A percentile compares a stretch with the other conserved stretches of the same genome.
These are phyloP conservation scores for Plasmodium chabaudi DNA, from an alignment of 169 alveolate genomes.

Conservation along the genomic window DNA sequence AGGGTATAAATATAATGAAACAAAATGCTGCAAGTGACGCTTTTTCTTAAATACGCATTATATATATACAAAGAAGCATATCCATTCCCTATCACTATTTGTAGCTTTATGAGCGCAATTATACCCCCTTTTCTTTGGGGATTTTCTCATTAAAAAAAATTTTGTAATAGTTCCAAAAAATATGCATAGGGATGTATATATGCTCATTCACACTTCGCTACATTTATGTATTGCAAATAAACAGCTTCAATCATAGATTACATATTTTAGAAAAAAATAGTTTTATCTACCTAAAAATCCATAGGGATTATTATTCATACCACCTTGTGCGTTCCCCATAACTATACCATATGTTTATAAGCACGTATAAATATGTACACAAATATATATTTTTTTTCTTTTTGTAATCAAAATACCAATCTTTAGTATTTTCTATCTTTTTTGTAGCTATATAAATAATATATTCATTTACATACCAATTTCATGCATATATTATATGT, in stretches of 20 bases:
- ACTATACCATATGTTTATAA: background rate
- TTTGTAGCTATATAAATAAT: background rate
- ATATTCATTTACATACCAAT: background rate
- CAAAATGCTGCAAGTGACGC: too few species aligned
- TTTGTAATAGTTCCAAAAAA: too few species aligned
- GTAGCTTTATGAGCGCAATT: too few species aligned
- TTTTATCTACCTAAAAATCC: conserved; percentile 63
- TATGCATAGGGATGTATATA: background rate
- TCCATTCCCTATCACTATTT: background rate
- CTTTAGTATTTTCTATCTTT: conserved; percentile 6
- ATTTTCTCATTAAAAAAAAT: too few species aligned
- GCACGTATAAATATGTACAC: background rate
- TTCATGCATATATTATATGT: background rate
- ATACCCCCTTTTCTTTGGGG: too few species aligned
- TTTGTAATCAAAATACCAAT: background rate
- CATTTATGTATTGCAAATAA: background rate
- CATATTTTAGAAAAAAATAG: background rate
- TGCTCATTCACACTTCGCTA: background rate
- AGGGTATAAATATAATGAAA: too few species aligned
- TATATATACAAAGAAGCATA: background rate
- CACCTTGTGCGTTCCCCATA: conserved; percentile 69
- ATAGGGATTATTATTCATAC: conserved; percentile 68
- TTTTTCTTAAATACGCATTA: background rate
- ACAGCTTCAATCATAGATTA: background rate
- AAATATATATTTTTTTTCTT: background rate